These are phyloP conservation scores for Calvatia gigantea DNA, from an alignment of 768 basidiomycete species.

Conservation along the genomic window DNA sequence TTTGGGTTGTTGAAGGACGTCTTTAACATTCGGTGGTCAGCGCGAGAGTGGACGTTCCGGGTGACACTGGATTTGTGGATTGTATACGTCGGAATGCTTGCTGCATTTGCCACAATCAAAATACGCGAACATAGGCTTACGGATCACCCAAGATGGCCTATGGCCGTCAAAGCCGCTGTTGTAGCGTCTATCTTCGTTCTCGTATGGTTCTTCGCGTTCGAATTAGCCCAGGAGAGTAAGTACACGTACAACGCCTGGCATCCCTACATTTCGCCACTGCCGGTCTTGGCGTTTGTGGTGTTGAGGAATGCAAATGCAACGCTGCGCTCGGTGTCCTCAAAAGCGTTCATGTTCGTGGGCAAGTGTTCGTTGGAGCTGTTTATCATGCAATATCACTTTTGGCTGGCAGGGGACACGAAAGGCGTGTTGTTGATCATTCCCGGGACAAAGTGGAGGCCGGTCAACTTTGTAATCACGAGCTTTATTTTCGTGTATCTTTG, in stretches of 20 bases:
- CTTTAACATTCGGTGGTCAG: slow-evolving; percentile 80
- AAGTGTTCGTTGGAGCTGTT: slow-evolving; percentile 89
- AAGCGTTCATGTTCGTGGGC: slow-evolving; percentile 77
- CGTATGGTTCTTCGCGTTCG: slow-evolving; percentile 81
- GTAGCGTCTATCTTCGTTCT: slow-evolving; percentile 51
- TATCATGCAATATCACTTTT: slow-evolving; percentile 86
- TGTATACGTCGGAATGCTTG: slow-evolving; percentile 83
- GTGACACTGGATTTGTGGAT: slow-evolving; percentile 88
- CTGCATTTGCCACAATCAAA: slow-evolving; percentile 71
- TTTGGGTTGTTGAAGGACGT: slow-evolving; percentile 64
- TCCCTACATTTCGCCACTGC: slow-evolving; percentile 76
- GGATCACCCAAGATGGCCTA: slow-evolving; percentile 66
- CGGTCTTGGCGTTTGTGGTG: slow-evolving; percentile 70
- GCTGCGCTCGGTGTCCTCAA: slow-evolving; percentile 67
- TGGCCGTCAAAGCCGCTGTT: slow-evolving; percentile 43
- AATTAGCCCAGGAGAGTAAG: slow-evolving; percentile 73
- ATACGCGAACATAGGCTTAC: slow-evolving; percentile 67
- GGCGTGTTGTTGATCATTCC: slow-evolving; percentile 79
- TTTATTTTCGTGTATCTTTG: slow-evolving; percentile 79
- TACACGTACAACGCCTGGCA: slow-evolving; percentile 86
- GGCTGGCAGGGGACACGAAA: slow-evolving; percentile 83
- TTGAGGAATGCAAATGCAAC: slow-evolving; percentile 74
- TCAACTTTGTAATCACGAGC: slow-evolving; percentile 76
- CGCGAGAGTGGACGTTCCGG: slow-evolving; percentile 85
- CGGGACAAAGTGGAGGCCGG: slow-evolving; percentile 64